Evolutionary conservation across 2,329 filamentous ascomycete genomes (phyloP).

Genomic region (Lachnellula arida): DNA sequence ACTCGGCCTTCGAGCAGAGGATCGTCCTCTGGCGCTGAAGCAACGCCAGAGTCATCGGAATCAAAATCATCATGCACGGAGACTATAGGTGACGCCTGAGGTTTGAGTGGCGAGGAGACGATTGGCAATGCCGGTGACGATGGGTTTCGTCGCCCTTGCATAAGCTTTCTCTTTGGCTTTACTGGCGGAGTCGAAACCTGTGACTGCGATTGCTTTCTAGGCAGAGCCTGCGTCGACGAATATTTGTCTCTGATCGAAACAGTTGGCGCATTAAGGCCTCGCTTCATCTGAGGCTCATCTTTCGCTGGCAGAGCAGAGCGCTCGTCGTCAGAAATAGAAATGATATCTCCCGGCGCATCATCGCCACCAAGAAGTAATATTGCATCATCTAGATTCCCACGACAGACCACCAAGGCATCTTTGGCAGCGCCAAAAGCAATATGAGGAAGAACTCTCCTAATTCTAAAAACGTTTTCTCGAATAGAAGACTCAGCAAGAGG

Average conservation of each 20-base stretch:
- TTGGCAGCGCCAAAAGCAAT: conserved; percentile 42
- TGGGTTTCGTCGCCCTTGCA: conserved; percentile 30
- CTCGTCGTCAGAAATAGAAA: conserved; percentile 34
- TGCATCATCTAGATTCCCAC: conserved; percentile 52
- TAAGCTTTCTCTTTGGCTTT: conserved; percentile 31
- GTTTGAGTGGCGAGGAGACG: conserved; percentile 21
- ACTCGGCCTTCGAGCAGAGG: conserved; percentile 50
- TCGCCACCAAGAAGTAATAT: conserved; percentile 41
- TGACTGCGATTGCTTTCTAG: conserved; percentile 19
- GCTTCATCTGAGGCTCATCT: conserved; percentile 46
- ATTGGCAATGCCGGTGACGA: conserved; percentile 20
- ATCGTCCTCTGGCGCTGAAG: conserved; percentile 34
- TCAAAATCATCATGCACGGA: conserved; percentile 26
- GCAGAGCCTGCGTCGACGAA: conserved; percentile 41
- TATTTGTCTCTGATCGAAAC: conserved; percentile 57
- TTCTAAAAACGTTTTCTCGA: conserved; percentile 46
- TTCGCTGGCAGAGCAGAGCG: conserved; percentile 21
- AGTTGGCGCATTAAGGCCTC: conserved; percentile 48
- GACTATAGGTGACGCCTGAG: conserved; percentile 13
- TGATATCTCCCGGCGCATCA: conserved; percentile 31
- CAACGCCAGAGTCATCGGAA: conserved; percentile 28
- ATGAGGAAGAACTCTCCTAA: conserved; percentile 45
- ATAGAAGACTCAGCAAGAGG: conserved; percentile 47
- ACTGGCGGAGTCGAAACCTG: conserved; percentile 17
- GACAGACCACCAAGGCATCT: conserved; percentile 44